Conservation (phyloP, 2,329 filamentous ascomycete species). For the Fusarium miscanthi region DNA sequence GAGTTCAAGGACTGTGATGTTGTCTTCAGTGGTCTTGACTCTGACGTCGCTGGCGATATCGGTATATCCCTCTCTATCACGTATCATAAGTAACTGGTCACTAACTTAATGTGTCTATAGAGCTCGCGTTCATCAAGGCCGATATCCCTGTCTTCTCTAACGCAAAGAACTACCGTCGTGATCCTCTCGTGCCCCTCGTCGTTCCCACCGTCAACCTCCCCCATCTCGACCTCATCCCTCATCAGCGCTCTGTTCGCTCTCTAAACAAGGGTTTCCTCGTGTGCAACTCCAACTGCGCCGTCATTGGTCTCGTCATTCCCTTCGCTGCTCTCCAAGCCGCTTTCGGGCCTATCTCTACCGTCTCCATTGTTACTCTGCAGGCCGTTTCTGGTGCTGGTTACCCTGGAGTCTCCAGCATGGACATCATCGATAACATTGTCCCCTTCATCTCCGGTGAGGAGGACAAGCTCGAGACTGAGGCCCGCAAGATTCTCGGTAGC, state of each 20-base stretch:
- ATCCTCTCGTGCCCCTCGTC: slow-evolving; percentile 90
- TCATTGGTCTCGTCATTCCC: slow-evolving; percentile 95
- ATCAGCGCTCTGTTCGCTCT: slow-evolving; percentile 79
- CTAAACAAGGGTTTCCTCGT: slow-evolving; percentile 90
- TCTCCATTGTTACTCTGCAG: slow-evolving; percentile 90
- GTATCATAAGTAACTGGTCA: background rate
- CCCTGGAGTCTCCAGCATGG: slow-evolving; percentile 91
- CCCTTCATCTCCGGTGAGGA: slow-evolving; percentile 95
- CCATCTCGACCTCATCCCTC: slow-evolving; percentile 88
- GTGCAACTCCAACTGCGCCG: slow-evolving; percentile 98
- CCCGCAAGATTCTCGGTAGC: slow-evolving; percentile 89
- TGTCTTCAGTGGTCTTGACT: slow-evolving; percentile 92
- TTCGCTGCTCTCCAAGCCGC: slow-evolving; percentile 88
- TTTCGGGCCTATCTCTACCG: slow-evolving; percentile 83
- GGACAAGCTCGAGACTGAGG: slow-evolving; percentile 95
- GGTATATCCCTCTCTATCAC: slow-evolving; percentile 64
- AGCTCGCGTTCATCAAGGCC: slow-evolving; percentile 89
- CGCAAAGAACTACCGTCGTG: slow-evolving; percentile 94
- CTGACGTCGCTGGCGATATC: slow-evolving; percentile 90
- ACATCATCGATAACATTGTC: slow-evolving; percentile 95
- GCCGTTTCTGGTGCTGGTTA: slow-evolving; percentile 94
- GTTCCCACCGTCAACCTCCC: slow-evolving; percentile 94
- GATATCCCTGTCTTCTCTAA: slow-evolving; percentile 96
- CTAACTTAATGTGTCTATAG: slow-evolving; percentile 56
- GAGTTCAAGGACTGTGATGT: slow-evolving; percentile 92